These are phyloP conservation scores for Euphorbia corollata DNA, from an alignment of 441 rosid genomes.

Conservation along the genomic window DNA sequence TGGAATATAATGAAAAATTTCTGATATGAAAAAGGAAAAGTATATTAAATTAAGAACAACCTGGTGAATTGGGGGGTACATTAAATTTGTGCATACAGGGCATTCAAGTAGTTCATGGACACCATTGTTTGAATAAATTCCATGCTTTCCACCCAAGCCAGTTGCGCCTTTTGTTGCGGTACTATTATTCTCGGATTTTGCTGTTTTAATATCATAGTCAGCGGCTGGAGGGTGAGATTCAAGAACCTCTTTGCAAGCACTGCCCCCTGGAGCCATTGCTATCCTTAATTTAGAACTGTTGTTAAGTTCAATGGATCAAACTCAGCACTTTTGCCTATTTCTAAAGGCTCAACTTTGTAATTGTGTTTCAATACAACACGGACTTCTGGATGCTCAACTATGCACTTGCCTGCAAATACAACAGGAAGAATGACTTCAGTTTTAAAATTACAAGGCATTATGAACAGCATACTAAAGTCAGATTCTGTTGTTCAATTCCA, in stretches of 20 bases:
- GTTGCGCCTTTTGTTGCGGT: slow-evolving; percentile 15
- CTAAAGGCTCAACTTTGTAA: slow-evolving; percentile 4
- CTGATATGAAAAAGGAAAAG: not conserved
- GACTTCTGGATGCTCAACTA: slow-evolving; percentile 13
- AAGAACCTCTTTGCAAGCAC: slow-evolving; percentile 35
- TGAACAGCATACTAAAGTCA: not conserved
- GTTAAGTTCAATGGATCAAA: slow-evolving; percentile 13
- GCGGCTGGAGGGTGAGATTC: slow-evolving; percentile 27
- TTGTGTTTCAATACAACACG: too few relatives aligned
- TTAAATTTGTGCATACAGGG: slow-evolving; percentile 66
- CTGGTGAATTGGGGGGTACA: slow-evolving; percentile 83
- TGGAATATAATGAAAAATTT: not conserved
- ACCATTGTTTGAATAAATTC: slow-evolving; percentile 35
- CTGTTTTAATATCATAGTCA: slow-evolving; percentile 25
- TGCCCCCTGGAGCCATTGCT: slow-evolving; percentile 45
- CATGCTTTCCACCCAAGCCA: slow-evolving; percentile 31
- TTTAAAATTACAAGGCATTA: not conserved
- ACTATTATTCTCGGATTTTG: slow-evolving; percentile 27
- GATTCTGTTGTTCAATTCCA: too few relatives aligned
- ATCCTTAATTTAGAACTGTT: slow-evolving; percentile 10
- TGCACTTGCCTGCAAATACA: too few relatives aligned
- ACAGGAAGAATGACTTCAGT: slow-evolving; percentile 1
- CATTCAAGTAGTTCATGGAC: slow-evolving; percentile 67
- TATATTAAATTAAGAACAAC: slow-evolving; percentile 33
- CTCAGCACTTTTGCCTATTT: slow-evolving; percentile 15